Conservation (phyloP, 352 stramenopile species). For the Elongisporangium undulatum region DNA sequence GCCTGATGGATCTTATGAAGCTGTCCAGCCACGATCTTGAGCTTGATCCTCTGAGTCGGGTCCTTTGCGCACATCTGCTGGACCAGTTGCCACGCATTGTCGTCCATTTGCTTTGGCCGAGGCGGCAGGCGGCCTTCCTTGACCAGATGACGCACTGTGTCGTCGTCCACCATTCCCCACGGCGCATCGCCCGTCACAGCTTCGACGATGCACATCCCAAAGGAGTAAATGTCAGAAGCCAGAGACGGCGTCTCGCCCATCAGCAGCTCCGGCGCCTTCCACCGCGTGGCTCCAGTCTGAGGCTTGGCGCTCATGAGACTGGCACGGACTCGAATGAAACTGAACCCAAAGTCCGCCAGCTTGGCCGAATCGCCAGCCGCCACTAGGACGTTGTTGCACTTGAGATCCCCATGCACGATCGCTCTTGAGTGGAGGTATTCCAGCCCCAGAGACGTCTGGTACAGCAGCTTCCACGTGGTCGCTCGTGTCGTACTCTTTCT, state of each 20-base stretch:
- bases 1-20: too few relatives aligned
- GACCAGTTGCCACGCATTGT: conserved; percentile 36
- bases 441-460: conserved; percentile 13
- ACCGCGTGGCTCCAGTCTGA: conserved; percentile 5
- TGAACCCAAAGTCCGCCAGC: conserved; percentile 20
- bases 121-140: conserved; percentile 8
- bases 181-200: conserved; percentile 19
- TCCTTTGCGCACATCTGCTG: conserved; percentile 60
- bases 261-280: conserved; percentile 25
- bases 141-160: conserved; percentile 9
- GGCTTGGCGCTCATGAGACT: neutral
- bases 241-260: conserved; percentile 13
- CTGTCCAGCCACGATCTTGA: too few relatives aligned
- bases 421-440: conserved; percentile 16
- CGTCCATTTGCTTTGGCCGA: conserved; percentile 3
- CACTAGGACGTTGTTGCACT: conserved; percentile 19
- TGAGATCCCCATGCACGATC: conserved; percentile 20
- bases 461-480: conserved; percentile 4
- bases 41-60: conserved; percentile 28
- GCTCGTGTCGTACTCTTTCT: conserved; percentile 5
- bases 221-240: conserved; percentile 24
- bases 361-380: conserved; percentile 13
- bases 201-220: conserved; percentile 31
- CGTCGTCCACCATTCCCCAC: conserved; percentile 14
- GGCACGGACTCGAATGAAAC: conserved; percentile 1